These are phyloP conservation scores for Mycena polygramma DNA, from an alignment of 768 basidiomycete genomes.

Conservation along the genomic window DNA sequence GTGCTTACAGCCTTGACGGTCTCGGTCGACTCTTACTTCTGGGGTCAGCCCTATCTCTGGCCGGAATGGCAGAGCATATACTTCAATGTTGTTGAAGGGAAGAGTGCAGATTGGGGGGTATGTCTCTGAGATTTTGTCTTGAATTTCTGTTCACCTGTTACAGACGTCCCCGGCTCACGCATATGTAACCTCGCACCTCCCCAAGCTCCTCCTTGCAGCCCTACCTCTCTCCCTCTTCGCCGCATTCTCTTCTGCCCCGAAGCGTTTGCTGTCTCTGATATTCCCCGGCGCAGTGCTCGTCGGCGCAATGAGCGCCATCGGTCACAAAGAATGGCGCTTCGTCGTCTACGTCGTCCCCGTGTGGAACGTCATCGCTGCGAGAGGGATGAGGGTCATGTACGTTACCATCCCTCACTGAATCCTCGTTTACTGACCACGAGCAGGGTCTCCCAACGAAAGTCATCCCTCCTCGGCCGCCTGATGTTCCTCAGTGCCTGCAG, in stretches of 20 bases:
- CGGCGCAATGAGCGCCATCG: constrained; percentile 76
- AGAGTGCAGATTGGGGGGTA: constrained; percentile 94
- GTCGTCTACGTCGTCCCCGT: constrained; percentile 88
- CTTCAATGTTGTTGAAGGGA: constrained; percentile 91
- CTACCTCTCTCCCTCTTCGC: constrained; percentile 74
- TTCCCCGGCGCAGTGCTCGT: constrained; percentile 62
- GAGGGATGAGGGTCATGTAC: constrained; percentile 75
- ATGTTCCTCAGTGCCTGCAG: constrained; percentile 59
- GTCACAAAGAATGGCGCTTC: constrained; percentile 99
- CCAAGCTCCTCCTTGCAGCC: constrained; percentile 80
- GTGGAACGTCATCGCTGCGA: constrained; percentile 84
- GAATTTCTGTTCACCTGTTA: constrained; percentile 8
- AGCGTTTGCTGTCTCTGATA: constrained; percentile 66
- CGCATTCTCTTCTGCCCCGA: constrained; percentile 56
- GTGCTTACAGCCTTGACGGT: constrained; percentile 66
- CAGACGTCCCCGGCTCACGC: constrained; percentile 78
- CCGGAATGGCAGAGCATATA: constrained; percentile 85
- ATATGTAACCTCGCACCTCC: constrained; percentile 78
- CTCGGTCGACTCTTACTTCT: constrained; percentile 87
- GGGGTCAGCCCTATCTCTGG: constrained; percentile 82
- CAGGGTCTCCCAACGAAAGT: constrained; percentile 66
- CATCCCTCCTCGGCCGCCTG: constrained; percentile 59
- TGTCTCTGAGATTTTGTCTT: constrained; percentile 45
- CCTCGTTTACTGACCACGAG: not conserved
- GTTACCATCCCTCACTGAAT: constrained; percentile 43